These are phyloP conservation scores for Russula griseocarnosa DNA, from an alignment of 768 basidiomycete species.

Conservation along the genomic window DNA sequence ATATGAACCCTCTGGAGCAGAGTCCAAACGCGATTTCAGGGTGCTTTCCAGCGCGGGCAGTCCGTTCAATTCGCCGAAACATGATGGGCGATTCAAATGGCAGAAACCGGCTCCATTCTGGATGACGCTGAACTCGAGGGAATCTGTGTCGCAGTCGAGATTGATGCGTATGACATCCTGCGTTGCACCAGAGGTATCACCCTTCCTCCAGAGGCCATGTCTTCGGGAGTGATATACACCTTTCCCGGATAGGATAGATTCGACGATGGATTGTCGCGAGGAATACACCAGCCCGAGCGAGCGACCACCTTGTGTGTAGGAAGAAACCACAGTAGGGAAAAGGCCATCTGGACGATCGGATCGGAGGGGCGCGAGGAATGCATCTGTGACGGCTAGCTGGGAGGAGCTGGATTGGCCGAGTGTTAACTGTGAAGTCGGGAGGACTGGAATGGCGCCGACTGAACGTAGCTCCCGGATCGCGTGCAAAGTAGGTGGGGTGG, in stretches of 20 bases:
- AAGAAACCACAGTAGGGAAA: conserved; percentile 88
- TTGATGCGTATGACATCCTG: conserved; percentile 82
- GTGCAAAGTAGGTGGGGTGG: conserved; percentile 52
- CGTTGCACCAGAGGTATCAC: conserved; percentile 91
- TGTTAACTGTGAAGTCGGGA: conserved; percentile 70
- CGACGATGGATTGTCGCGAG: conserved; percentile 75
- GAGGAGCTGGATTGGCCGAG: conserved; percentile 48
- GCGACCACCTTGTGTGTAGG: conserved; percentile 58
- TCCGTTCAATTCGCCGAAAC: conserved; percentile 83
- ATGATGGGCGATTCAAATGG: conserved; percentile 81
- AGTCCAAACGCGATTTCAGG: conserved; percentile 61
- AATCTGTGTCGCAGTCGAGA: conserved; percentile 89
- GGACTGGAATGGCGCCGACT: conserved; percentile 60
- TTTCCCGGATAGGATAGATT: conserved; percentile 82
- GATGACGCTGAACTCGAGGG: conserved; percentile 84
- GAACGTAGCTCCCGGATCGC: conserved; percentile 57
- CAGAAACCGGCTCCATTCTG: conserved; percentile 93
- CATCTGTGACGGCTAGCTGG: conserved; percentile 73
- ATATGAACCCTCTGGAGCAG: conserved; percentile 89
- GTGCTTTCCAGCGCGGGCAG: conserved; percentile 77
- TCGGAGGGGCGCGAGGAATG: conserved; percentile 74
- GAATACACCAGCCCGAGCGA: conserved; percentile 95
- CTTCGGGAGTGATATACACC: conserved; percentile 96
- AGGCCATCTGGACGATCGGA: conserved; percentile 91
- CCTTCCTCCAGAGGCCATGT: conserved; percentile 95